A percentile compares a stretch with the other conserved stretches of the same genome.
Conservation (phyloP, 495 filamentous ascomycete genomes). For the Tricharina praecox region DNA sequence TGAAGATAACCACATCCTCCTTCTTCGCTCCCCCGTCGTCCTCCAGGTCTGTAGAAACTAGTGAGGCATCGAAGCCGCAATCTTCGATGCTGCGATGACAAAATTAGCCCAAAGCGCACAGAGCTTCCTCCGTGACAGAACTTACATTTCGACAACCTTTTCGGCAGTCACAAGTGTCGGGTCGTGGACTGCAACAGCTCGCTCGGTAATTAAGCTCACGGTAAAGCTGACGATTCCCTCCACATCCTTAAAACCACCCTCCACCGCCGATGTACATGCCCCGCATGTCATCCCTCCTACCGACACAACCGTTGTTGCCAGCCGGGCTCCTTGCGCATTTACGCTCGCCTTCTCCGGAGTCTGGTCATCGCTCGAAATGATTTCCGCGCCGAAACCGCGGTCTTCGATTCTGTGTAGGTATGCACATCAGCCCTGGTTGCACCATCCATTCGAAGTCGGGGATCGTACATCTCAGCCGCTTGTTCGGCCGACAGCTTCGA, state of each 20-base stretch:
- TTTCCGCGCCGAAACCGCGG: slow-evolving; percentile 79
- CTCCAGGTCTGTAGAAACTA: slow-evolving; percentile 43
- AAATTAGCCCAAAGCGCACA: background rate
- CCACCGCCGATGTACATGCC: slow-evolving; percentile 80
- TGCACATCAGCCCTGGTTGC: background rate
- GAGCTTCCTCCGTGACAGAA: slow-evolving; percentile 16
- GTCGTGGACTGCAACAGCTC: slow-evolving; percentile 79
- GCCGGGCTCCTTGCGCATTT: slow-evolving; percentile 73
- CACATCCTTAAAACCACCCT: slow-evolving; percentile 62
- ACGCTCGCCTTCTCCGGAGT: slow-evolving; percentile 71
- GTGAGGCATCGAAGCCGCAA: slow-evolving; percentile 73
- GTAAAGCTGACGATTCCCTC: slow-evolving; percentile 73
- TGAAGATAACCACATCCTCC: slow-evolving; percentile 46
- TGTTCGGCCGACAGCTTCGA: slow-evolving; percentile 50
- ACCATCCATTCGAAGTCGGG: background rate
- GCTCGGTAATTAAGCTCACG: slow-evolving; percentile 80
- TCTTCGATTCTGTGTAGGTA: slow-evolving; percentile 50
- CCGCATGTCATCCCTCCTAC: slow-evolving; percentile 96
- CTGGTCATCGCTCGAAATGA: slow-evolving; percentile 61
- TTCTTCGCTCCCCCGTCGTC: slow-evolving; percentile 31
- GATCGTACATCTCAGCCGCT: slow-evolving; percentile 46
- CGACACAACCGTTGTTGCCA: slow-evolving; percentile 41
- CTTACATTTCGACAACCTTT: slow-evolving; percentile 47
- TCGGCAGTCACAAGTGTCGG: slow-evolving; percentile 47
- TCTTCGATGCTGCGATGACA: slow-evolving; percentile 74